Conservation (phyloP, 2,329 filamentous ascomycete genomes). For the Neofusicoccum ribis region DNA sequence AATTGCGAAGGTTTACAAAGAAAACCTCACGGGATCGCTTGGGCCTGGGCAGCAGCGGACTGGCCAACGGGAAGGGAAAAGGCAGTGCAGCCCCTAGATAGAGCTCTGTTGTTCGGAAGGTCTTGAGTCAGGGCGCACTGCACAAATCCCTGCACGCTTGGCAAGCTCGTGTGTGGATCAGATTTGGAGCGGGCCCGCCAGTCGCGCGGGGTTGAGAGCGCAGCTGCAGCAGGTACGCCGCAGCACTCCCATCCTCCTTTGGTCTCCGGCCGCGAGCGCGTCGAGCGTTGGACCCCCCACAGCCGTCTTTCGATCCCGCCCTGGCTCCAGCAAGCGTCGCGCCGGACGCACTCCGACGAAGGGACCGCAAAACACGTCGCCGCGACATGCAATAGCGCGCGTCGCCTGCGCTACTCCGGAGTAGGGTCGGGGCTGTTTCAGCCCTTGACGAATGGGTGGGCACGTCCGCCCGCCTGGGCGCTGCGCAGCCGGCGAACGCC, state of each 20-base stretch:
- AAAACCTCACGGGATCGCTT: not conserved
- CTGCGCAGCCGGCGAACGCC: slow-evolving; percentile 7
- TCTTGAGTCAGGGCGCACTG: slow-evolving; percentile 2
- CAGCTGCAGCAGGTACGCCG: not conserved
- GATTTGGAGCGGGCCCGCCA: not conserved
- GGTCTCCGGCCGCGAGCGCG: not conserved
- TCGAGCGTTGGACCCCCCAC: not conserved
- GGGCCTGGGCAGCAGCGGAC: slow-evolving; percentile 5
- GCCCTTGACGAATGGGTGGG: slow-evolving; percentile 2
- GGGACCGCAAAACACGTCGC: not conserved
- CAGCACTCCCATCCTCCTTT: not conserved
- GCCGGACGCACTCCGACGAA: not conserved
- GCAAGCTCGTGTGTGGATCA: not conserved
- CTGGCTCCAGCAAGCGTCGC: not conserved
- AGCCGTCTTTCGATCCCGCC: not conserved
- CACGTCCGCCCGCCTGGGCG: not conserved
- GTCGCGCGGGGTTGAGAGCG: slow-evolving; percentile 1
- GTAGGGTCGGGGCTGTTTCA: slow-evolving; percentile 11
- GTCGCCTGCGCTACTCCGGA: too few relatives aligned
- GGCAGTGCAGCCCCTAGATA: slow-evolving; percentile 5
- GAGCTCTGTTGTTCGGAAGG: not conserved
- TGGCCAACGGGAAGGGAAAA: not conserved
- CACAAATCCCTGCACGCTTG: slow-evolving; percentile 1
- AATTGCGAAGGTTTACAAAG: slow-evolving; percentile 1
- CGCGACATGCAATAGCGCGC: not conserved